Conservation (phyloP, 441 rosid species). For the Adansonia gregorii region DNA sequence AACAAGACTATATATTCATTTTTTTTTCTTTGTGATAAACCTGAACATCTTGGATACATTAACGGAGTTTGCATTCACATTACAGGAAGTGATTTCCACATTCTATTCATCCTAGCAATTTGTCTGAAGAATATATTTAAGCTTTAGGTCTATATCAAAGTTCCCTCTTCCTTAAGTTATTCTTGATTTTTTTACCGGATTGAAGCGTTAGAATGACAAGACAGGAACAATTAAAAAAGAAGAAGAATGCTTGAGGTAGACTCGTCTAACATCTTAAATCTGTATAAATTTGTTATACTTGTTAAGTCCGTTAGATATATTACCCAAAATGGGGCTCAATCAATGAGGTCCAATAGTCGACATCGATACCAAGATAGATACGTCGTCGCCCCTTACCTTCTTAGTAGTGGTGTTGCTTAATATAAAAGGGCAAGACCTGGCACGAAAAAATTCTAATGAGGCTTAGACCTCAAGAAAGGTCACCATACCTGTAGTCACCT, state of each 20-base stretch:
- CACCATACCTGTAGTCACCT: too few species aligned
- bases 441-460: too few species aligned
- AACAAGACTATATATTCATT: slow-evolving; percentile 47
- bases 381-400: too few species aligned
- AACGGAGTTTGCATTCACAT: neutral
- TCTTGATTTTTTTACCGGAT: neutral
- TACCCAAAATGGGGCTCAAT: too few species aligned
- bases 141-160: neutral
- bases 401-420: too few species aligned
- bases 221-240: neutral
- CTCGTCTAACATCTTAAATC: neutral
- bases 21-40: slow-evolving; percentile 40
- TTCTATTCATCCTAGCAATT: neutral
- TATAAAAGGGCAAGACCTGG: too few species aligned
- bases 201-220: neutral
- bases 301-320: too few species aligned
- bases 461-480: too few species aligned
- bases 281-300: too few species aligned
- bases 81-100: neutral
- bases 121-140: neutral
- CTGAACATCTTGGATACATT: neutral
- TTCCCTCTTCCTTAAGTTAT: slow-evolving; percentile 9
- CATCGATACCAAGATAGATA: too few species aligned
- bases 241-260: neutral
- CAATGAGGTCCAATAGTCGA: too few species aligned